Evolutionary conservation across 371 early-diverging fungal genomes (phyloP).

Genomic region (Funneliformis caledonium): DNA sequence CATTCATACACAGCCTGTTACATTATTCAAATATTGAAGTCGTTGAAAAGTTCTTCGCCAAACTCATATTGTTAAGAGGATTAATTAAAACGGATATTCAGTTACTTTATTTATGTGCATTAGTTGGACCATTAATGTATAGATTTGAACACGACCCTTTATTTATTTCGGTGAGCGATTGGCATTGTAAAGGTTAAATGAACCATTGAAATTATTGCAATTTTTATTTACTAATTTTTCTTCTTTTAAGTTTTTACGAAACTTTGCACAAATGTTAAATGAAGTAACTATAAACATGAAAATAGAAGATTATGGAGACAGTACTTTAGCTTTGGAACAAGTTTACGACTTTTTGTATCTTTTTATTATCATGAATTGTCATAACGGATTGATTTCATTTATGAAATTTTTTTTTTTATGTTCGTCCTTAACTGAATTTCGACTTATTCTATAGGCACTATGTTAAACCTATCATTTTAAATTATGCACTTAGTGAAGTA

Average conservation of each 20-base stretch:
- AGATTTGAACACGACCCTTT: slow-evolving; percentile 65
- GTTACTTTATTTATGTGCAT: slow-evolving; percentile 71
- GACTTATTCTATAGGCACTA: background rate
- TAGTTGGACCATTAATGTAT: slow-evolving; percentile 76
- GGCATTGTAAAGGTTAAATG: slow-evolving; percentile 43
- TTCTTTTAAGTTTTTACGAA: slow-evolving; percentile 52
- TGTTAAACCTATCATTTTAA: background rate
- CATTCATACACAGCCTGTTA: slow-evolving; percentile 64
- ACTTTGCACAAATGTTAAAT: slow-evolving; percentile 58
- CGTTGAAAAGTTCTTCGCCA: slow-evolving; percentile 40
- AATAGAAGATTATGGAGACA: slow-evolving; percentile 54
- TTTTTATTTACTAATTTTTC: background rate
- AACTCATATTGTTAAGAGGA: slow-evolving; percentile 43
- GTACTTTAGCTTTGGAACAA: slow-evolving; percentile 60
- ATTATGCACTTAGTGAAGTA: background rate
- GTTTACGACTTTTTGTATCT: slow-evolving; percentile 59
- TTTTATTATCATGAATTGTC: background rate
- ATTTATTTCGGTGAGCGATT: slow-evolving; percentile 45
- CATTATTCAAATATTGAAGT: slow-evolving; percentile 68
- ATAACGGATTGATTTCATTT: background rate
- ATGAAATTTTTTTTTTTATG: background rate
- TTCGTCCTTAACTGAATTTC: background rate
- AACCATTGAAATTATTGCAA: background rate
- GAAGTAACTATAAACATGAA: slow-evolving; percentile 56
- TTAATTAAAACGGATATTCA: slow-evolving; percentile 71